Conservation (phyloP, 176 grass and related monocot genomes). For the Thalia dealbata region DNA sequence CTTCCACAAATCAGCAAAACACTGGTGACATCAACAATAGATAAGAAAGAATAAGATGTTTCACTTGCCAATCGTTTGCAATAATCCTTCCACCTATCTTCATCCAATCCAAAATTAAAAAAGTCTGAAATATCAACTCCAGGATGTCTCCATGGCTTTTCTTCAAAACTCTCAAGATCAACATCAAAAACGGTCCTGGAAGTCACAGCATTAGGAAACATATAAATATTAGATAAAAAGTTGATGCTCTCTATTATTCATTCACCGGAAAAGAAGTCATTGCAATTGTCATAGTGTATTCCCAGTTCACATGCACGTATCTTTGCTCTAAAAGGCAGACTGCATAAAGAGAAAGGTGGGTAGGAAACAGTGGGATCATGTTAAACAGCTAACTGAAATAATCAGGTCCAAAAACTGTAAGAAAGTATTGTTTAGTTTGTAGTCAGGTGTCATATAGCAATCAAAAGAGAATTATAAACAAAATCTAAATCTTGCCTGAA, state of each 20-base stretch:
- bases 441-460: not conserved
- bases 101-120: slow-evolving; percentile 89
- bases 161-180: slow-evolving; percentile 80
- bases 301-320: not conserved
- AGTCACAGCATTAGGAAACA: slow-evolving; percentile 12
- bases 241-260: not conserved
- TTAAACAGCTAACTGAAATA: not conserved
- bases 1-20: slow-evolving; percentile 7
- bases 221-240: not conserved
- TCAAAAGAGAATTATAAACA: not conserved
- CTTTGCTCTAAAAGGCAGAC: not conserved
- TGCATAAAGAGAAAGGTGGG: too few relatives aligned
- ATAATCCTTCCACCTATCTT: slow-evolving; percentile 94
- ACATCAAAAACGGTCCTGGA: slow-evolving; percentile 81
- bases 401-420: not conserved
- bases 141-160: slow-evolving; percentile 96
- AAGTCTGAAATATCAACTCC: slow-evolving; percentile 76
- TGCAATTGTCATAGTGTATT: not conserved
- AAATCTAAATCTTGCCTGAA: not conserved
- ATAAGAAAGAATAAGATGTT: slow-evolving; percentile 9
- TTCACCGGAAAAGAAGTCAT: not conserved
- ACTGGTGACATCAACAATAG: not conserved
- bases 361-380: not conserved
- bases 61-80: slow-evolving; percentile 75
- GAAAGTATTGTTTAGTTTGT: not conserved